Percentiles rank a stretch among this genome's conserved stretches.
phyloP scores from a whole-genome alignment of 2,329 filamentous ascomycete species.

The Hymenoscyphus infarciens region DNA sequence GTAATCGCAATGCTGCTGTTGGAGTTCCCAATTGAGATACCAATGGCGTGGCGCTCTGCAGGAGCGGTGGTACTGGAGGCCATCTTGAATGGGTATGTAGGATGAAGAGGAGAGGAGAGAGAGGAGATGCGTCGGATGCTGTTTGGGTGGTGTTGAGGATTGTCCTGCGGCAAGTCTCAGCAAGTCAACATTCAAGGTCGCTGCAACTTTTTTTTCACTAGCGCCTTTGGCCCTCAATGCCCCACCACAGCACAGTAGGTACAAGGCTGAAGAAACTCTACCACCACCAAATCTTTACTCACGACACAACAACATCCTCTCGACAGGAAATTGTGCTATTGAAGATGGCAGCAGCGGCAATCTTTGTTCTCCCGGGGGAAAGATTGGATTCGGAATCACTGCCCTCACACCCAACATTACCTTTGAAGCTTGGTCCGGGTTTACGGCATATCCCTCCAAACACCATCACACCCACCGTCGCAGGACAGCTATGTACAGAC shows the following conservation, averaged over 20 bases:
- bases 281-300: slow-evolving; percentile 5
- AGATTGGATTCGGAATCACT: slow-evolving; percentile 61
- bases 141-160: slow-evolving; percentile 7
- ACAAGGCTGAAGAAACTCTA: slow-evolving; percentile 5
- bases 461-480: slow-evolving; percentile 65
- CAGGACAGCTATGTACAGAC: slow-evolving; percentile 65
- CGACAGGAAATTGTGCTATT: neutral
- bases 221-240: neutral
- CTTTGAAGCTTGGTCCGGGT: slow-evolving; percentile 79
- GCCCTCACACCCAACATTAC: slow-evolving; percentile 63
- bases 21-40: slow-evolving; percentile 96
- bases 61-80: slow-evolving; percentile 41
- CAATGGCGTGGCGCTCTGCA: slow-evolving; percentile 70
- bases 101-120: neutral
- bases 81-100: slow-evolving; percentile 26
- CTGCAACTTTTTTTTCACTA: slow-evolving; percentile 11
- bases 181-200: neutral
- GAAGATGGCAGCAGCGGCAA: slow-evolving; percentile 41
- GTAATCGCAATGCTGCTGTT: slow-evolving; percentile 97
- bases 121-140: neutral
- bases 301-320: slow-evolving; percentile 8
- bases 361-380: slow-evolving; percentile 80
- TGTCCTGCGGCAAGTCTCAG: neutral
- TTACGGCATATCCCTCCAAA: slow-evolving; percentile 77
- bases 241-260: neutral